Evolutionary conservation across 2,329 filamentous ascomycete genomes (phyloP).

Genomic region (Aureobasidium zeae): DNA sequence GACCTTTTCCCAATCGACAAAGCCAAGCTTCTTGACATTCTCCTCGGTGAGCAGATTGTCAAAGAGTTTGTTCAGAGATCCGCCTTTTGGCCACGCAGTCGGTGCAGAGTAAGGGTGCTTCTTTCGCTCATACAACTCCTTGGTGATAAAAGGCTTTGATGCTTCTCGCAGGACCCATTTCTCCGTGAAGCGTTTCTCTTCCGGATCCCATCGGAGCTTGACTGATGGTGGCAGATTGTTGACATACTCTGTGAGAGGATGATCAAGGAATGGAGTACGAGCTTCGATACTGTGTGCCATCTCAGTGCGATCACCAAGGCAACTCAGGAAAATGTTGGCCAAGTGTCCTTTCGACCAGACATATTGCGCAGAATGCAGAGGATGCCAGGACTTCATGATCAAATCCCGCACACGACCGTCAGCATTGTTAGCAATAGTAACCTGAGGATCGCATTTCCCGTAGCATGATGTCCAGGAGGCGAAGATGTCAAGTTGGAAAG

Average conservation of each 20-base stretch:
- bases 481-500: constrained; percentile 30
- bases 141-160: constrained; percentile 41
- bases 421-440: constrained; percentile 28
- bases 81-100: constrained; percentile 32
- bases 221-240: constrained; percentile 31
- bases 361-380: constrained; percentile 33
- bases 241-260: constrained; percentile 32
- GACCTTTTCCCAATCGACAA: constrained; percentile 22
- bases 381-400: constrained; percentile 33
- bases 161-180: constrained; percentile 46
- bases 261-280: constrained; percentile 35
- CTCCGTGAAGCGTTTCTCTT: constrained; percentile 30
- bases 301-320: constrained; percentile 38
- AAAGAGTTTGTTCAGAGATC: constrained; percentile 35
- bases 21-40: constrained; percentile 24
- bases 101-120: constrained; percentile 45
- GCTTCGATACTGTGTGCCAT: constrained; percentile 37
- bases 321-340: constrained; percentile 34
- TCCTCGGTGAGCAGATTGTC: constrained; percentile 23
- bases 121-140: constrained; percentile 42
- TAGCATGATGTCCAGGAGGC: constrained; percentile 27
- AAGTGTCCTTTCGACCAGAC: constrained; percentile 31
- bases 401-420: constrained; percentile 25
- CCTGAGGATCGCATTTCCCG: constrained; percentile 26
- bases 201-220: constrained; percentile 29